A percentile compares a stretch with the other conserved stretches of the same genome.
Evolutionary conservation across 139 green algal genomes (phyloP).

Genomic region (Choricystis sp.): DNA sequence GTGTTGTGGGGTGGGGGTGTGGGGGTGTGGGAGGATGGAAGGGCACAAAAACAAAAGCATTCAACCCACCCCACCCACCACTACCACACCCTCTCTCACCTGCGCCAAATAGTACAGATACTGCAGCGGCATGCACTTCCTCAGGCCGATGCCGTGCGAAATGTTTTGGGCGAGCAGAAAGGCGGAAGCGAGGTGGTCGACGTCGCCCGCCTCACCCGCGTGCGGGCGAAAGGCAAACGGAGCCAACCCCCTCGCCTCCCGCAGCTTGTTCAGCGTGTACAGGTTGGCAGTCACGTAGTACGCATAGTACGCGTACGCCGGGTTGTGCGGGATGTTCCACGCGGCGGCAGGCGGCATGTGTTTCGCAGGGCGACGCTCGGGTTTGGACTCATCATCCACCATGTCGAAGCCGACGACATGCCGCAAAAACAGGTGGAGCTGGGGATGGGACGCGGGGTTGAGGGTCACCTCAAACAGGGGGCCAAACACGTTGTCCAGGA

Average conservation of each 20-base stretch:
- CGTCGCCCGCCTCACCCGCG: slow-evolving; percentile 82
- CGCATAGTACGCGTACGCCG: slow-evolving; percentile 87
- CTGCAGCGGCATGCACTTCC: slow-evolving; percentile 76
- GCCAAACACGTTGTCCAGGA: slow-evolving; percentile 97
- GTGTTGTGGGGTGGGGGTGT: too few relatives aligned
- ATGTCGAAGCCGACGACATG: slow-evolving; percentile 95
- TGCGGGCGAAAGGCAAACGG: slow-evolving; percentile 81
- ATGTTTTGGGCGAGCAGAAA: slow-evolving; percentile 96
- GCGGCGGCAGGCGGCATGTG: slow-evolving; percentile 64
- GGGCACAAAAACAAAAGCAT: too few relatives aligned
- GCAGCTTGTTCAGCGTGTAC: slow-evolving; percentile 81
- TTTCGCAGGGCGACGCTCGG: slow-evolving; percentile 88
- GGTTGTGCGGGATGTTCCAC: slow-evolving; percentile 65
- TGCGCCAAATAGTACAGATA: slow-evolving; percentile 71
- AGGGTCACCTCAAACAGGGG: slow-evolving; percentile 97
- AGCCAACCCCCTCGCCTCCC: slow-evolving; percentile 33
- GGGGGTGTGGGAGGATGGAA: not conserved
- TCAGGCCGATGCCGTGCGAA: slow-evolving; percentile 96
- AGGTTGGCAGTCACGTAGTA: slow-evolving; percentile 98
- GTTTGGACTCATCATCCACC: slow-evolving; percentile 97
- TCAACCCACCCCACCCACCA: too few relatives aligned
- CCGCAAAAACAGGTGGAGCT: slow-evolving; percentile 92
- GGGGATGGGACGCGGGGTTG: slow-evolving; percentile 80
- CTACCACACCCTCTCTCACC: too few relatives aligned
- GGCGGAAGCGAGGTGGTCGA: slow-evolving; percentile 83